phyloP scores from a whole-genome alignment of 345 rosid genomes.

The Moricandia arvensis region DNA sequence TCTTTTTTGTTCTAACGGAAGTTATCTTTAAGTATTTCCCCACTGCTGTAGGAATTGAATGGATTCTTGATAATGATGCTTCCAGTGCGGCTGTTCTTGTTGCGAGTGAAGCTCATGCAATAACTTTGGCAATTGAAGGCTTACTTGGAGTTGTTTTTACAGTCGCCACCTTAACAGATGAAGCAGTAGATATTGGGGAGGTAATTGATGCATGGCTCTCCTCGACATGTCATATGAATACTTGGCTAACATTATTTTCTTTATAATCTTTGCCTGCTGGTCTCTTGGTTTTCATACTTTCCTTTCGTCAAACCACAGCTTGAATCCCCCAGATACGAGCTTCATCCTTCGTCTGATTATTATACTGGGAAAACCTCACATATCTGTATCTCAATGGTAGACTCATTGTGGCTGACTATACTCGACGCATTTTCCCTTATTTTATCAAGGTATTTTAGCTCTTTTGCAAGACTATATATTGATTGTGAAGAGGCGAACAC shows the following conservation, averaged over 20 bases:
- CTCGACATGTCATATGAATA: constrained; percentile 15
- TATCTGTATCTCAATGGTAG: constrained; percentile 88
- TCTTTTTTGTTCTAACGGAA: neutral
- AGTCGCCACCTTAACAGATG: constrained; percentile 93
- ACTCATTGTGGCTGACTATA: constrained; percentile 93
- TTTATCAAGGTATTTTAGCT: constrained; percentile 69
- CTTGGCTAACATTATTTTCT: neutral
- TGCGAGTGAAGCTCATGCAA: constrained; percentile 99
- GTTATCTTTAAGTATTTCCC: neutral
- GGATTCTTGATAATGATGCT: constrained; percentile 98
- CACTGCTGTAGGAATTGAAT: constrained; percentile 74
- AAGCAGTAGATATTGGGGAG: constrained; percentile 93
- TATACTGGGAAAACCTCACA: constrained; percentile 62
- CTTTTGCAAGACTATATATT: constrained; percentile 16
- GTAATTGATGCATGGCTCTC: constrained; percentile 41
- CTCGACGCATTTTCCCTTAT: constrained; percentile 95
- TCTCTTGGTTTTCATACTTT: constrained; percentile 20
- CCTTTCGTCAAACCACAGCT: constrained; percentile 54
- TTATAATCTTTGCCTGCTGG: constrained; percentile 7
- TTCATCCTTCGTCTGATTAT: constrained; percentile 54
- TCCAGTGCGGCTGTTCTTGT: constrained; percentile 92
- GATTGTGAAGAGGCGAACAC: constrained; percentile 5
- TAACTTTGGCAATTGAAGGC: constrained; percentile 93
- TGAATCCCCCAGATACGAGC: constrained; percentile 84
- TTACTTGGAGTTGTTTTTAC: constrained; percentile 89